Evolutionary conservation across 1,284 basidiomycete genomes (phyloP).

Genomic region (Puccinia brachypodii): DNA sequence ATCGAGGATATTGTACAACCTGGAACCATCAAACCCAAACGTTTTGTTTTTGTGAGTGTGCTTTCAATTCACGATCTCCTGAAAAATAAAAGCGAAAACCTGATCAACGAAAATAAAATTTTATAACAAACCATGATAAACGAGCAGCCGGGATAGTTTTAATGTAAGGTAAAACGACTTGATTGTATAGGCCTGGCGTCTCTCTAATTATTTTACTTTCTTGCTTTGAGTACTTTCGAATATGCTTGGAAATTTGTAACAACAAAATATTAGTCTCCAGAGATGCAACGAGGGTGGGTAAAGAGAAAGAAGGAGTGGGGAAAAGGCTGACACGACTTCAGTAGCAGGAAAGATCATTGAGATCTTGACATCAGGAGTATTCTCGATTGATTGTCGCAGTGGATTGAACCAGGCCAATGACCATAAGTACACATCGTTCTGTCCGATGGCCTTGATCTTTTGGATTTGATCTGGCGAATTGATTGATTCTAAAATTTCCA

Average conservation of each 20-base stretch:
- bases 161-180: slow-evolving; percentile 76
- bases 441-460: slow-evolving; percentile 47
- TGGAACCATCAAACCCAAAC: not conserved
- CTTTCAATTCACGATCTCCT: not conserved
- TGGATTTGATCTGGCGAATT: not conserved
- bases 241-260: slow-evolving; percentile 55
- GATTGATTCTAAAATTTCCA: slow-evolving; percentile 8
- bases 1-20: slow-evolving; percentile 82
- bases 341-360: slow-evolving; percentile 79
- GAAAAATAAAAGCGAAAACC: not conserved
- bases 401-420: slow-evolving; percentile 51
- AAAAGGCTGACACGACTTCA: slow-evolving; percentile 58
- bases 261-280: not conserved
- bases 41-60: not conserved
- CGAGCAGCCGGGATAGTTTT: slow-evolving; percentile 69
- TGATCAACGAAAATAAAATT: not conserved
- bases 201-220: slow-evolving; percentile 72
- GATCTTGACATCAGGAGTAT: slow-evolving; percentile 61
- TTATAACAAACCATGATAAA: slow-evolving; percentile 70
- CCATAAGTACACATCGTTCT: slow-evolving; percentile 55
- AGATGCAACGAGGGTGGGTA: too few species aligned
- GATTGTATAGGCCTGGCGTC: slow-evolving; percentile 71
- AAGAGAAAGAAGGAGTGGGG: not conserved
- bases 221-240: slow-evolving; percentile 74
- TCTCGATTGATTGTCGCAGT: slow-evolving; percentile 8